Base-by-base conservation (phyloP, 169 alveolate genomes). In the Eimeria acervulina region DNA sequence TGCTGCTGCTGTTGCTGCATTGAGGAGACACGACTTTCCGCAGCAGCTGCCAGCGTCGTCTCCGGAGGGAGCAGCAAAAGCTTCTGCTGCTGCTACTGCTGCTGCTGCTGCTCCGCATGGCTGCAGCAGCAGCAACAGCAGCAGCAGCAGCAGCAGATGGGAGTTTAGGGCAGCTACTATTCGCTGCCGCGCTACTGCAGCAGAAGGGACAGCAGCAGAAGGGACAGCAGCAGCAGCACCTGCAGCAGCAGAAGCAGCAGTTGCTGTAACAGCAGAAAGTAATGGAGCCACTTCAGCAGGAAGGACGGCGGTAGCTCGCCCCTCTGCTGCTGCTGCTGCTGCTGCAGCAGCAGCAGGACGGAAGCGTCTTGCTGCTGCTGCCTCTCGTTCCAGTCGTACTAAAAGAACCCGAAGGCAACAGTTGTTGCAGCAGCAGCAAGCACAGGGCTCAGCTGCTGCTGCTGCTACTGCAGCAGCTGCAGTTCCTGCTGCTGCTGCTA, bases 61-160 rank as follows among this genome's bases (percentile, higher is more conserved):
- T 28, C 66, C 63, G 15, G 89, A 42, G 89, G 17, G 42, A 38
- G 89, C 89, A 78, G 89, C 68, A 78, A 36, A 19, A 42, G 89
- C 89, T 78, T 7, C 89, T 21, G 38, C 89, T 44, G 89, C 51
- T 83, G 92, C 76, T 52, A 1, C 61, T 26, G 28, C 72, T 31
- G 72, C 51, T 55, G 92, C 70, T 55, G 91, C 55, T 47, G 91
- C 51, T 3, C 55, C 8, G 28, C 33, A 33, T 44, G 63, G 92
- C 76, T 52, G 92, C 91, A 83, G 76, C 91, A 83, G 91, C 91
- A 83, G 76, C 91, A 83, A 76, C 91, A 83, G 91, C 70, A 55
- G 52, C 33, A 83, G 76, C 92, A 51, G 92, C 92, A 83, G 92
- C 92, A 83, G 92, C 72, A 55, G 76, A 31, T 42, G 92, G 51